A percentile compares a stretch with the other conserved stretches of the same genome.
These are phyloP conservation scores for Naganishia antarctica DNA, from an alignment of 768 basidiomycete species.

Conservation along the genomic window DNA sequence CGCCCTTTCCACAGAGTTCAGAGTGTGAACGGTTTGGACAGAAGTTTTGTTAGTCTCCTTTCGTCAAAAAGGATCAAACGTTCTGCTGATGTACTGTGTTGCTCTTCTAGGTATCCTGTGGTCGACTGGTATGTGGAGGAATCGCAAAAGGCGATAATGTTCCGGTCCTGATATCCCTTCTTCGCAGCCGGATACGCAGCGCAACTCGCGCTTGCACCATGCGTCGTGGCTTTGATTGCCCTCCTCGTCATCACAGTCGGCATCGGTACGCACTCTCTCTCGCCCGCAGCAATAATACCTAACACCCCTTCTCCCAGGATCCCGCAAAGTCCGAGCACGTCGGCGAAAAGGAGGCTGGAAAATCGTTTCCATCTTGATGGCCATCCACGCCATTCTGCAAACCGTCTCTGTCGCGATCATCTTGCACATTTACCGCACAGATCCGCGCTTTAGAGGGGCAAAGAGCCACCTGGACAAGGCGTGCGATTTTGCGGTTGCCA, in stretches of 20 bases:
- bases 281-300: neutral
- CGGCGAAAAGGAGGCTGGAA: conserved; percentile 44
- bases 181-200: conserved; percentile 43
- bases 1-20: conserved; percentile 45
- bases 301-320: conserved; percentile 26
- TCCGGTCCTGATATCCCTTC: neutral
- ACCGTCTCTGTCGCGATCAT: conserved; percentile 41
- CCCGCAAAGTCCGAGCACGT: conserved; percentile 39
- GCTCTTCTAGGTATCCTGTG: conserved; percentile 30
- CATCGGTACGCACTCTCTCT: conserved; percentile 32
- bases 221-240: conserved; percentile 39
- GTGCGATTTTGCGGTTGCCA: conserved; percentile 41
- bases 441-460: conserved; percentile 39
- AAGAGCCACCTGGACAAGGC: conserved; percentile 40
- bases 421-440: conserved; percentile 45
- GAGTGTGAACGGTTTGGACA: conserved; percentile 46
- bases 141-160: too few species aligned
- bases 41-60: conserved; percentile 37
- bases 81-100: conserved; percentile 6
- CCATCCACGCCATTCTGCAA: conserved; percentile 44
- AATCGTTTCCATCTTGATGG: conserved; percentile 45
- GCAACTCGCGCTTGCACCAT: conserved; percentile 46
- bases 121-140: conserved; percentile 19
- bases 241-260: conserved; percentile 46
- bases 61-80: neutral